phyloP scores from a whole-genome alignment of 1,284 basidiomycete species.

The Phenoliferia sp. region DNA sequence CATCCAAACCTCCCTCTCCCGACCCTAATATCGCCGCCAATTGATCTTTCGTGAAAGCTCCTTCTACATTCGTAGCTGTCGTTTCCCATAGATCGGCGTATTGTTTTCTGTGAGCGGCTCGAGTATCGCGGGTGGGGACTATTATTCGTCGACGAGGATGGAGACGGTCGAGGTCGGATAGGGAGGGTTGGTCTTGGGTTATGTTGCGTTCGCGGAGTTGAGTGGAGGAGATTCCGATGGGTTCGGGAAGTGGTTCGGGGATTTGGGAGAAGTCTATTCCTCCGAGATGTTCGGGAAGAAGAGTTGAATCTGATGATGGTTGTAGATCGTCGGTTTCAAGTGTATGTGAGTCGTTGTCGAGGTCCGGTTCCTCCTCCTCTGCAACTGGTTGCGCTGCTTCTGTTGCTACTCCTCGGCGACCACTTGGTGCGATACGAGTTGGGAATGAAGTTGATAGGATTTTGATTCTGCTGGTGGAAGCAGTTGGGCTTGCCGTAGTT shows the following conservation, averaged over 20 bases:
- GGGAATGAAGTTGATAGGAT: neutral
- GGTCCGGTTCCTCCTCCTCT: too few relatives aligned
- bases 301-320: neutral
- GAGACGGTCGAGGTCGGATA: neutral
- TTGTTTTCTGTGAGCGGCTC: neutral
- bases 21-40: neutral
- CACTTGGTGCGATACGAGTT: neutral
- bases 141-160: neutral
- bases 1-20: neutral
- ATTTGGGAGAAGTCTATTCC: neutral
- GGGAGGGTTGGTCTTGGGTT: neutral
- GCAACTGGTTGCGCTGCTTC: too few relatives aligned
- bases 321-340: neutral
- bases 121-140: neutral
- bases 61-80: neutral
- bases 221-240: neutral
- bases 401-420: neutral
- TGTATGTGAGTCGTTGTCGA: neutral
- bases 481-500: neutral
- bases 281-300: neutral
- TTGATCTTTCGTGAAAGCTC: neutral
- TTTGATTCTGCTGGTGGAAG: neutral
- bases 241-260: neutral
- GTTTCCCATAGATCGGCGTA: neutral
- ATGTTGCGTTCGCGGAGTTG: neutral